Base-by-base conservation (phyloP, 2,329 filamentous ascomycete genomes). In the Sporothrix phasma region DNA sequence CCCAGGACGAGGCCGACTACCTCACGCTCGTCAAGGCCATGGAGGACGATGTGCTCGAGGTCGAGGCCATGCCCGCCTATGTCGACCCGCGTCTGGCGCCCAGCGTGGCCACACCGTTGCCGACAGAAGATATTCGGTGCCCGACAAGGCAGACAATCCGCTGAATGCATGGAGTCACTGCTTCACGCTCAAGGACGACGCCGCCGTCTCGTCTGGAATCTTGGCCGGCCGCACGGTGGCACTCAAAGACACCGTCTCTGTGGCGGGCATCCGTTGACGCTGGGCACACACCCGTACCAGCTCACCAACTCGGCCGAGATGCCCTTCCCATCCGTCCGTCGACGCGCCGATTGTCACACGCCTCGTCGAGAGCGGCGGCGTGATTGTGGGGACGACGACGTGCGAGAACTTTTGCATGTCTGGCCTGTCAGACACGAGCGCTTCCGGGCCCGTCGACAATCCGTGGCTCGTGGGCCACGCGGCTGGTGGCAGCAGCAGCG, bases 381-480 rank as follows among this genome's bases (percentile, higher is more conserved):
- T 93, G 15, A 77, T 90, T 26, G 75, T 90, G 8, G 89, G 88
- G 15, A 92, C 83, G 0, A 87, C 81, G 3, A 91, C 92, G 87
- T 88, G 91, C 73, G 89, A 92, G 72, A 69, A 34, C 65, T 73
- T 54, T 78, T 89, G 63, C 88, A 88, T 13, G 80, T 88, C 68
- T 83, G 77, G 69, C 68, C 72, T 56, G 69, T 71, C 15, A 72
- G 75, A 89, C 69, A 90, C 88, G 0, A 88, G 86, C 3, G 89
- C 89, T 70, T 89, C 88, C 73, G 91, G 92, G 67, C 84, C 86
- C 2, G 84, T 81, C 0, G 78, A 80, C 24, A 94, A 94, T 69
- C 90, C 90, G 0, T 85, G 89, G 73, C 89, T 92, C 71, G 73
- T 77, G 0, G 73, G 78, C 3, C 93, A 90, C 75, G 93, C 93